These are phyloP conservation scores for Colletotrichum ledebouriae DNA, from an alignment of 2,329 filamentous ascomycete genomes.

Conservation along the genomic window DNA sequence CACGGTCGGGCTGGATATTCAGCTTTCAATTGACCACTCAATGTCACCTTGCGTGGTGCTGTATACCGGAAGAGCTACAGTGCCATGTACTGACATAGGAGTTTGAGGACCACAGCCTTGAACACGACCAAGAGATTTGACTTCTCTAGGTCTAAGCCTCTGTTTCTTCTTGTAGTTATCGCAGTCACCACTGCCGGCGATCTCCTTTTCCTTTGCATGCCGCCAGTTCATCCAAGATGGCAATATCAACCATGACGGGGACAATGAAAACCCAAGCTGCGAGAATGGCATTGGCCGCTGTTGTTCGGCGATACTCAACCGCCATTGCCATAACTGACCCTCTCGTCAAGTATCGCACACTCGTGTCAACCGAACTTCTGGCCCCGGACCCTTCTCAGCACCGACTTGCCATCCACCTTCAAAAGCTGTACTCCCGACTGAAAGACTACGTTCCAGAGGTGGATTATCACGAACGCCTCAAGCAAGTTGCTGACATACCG, in stretches of 20 bases:
- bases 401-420: slow-evolving; percentile 79
- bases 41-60: too few species aligned
- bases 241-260: slow-evolving; percentile 19
- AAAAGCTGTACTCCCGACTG: slow-evolving; percentile 80
- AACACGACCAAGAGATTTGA: background rate
- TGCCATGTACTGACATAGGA: background rate
- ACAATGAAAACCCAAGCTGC: slow-evolving; percentile 43
- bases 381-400: slow-evolving; percentile 79
- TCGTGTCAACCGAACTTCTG: slow-evolving; percentile 76
- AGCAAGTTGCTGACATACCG: slow-evolving; percentile 68
- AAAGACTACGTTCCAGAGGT: slow-evolving; percentile 83
- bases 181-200: background rate
- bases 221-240: background rate
- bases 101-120: background rate
- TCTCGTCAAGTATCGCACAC: slow-evolving; percentile 79
- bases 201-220: background rate
- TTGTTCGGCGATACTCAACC: slow-evolving; percentile 53
- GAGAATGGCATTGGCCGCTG: slow-evolving; percentile 16
- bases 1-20: too few species aligned
- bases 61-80: background rate
- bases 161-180: background rate
- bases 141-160: background rate
- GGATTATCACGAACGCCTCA: slow-evolving; percentile 77
- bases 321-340: slow-evolving; percentile 77
- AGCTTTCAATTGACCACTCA: too few species aligned